Evolutionary conservation across 305 asterid genomes (phyloP), one percentile per base, ranked within the genome.

Genomic region (Fraxinus dipetala): DNA sequence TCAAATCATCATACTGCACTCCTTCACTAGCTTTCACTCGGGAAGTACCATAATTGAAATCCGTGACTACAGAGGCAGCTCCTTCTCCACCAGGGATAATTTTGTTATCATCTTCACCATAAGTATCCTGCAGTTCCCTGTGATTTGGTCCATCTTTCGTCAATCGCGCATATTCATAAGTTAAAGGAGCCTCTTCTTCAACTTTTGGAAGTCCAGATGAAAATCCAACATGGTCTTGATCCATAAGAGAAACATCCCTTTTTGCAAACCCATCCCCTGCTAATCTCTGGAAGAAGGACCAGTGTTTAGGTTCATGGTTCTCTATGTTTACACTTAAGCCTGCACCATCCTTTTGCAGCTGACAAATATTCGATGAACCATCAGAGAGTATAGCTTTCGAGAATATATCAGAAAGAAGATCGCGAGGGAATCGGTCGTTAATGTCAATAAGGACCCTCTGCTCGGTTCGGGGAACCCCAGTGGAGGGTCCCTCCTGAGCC

Each of bases 261-360:
- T 89, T 88, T 31, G 90, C 59, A 85, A 93, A 92, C 79, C 84
- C 94, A 85, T 91, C 91, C 80, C 95, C 93, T 43, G 92, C 95
- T 89, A 93, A 85, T 84, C 90, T 90, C 87, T 91, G 92, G 87
- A 93, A 93, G 89, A 88, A 93, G 67, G 97, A 93, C 97, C 97
- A 93, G 83, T 87, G 91, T 86, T 92, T 83, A 36, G 97, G 97
- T 31, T 93, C 97, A 77, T 89, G 94, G 82, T 92, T 93, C 87
- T 90, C 93, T 67, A 91, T 82, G 86, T 93, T 93, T 87, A 93
- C 78, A 77, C 97, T 93, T 91, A 87, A 32, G 83, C 92, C 95
- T 78, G 90, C 93, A 76, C 89, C 94, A 87, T 91, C 94, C 40
- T 89, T 89, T 59, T 78, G 91, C 43, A 89, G 84, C 40, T 85